Evolutionary conservation across 2,329 filamentous ascomycete species (phyloP).

Genomic region (Fusarium sp.): DNA sequence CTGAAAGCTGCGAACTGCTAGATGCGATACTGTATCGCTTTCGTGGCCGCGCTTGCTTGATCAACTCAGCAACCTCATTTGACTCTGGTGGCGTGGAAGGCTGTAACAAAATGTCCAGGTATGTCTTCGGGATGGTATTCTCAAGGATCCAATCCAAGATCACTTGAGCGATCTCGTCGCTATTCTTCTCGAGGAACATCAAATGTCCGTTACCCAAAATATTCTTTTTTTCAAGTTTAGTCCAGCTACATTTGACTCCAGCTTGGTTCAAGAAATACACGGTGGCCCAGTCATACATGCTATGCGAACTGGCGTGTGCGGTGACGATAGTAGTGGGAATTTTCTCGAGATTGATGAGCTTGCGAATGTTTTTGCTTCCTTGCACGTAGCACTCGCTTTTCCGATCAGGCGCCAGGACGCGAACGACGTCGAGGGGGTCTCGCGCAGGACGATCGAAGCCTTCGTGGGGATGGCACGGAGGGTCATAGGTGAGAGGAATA

Average conservation of each 20-base stretch:
- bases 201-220: conserved; percentile 69
- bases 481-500: conserved; percentile 59
- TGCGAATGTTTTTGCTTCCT: conserved; percentile 44
- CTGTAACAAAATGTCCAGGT: neutral
- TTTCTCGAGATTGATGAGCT: conserved; percentile 62
- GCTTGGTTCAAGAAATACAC: conserved; percentile 66
- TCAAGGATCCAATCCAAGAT: conserved; percentile 56
- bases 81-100: conserved; percentile 11
- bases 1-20: neutral
- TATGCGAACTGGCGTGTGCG: conserved; percentile 66
- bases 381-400: conserved; percentile 45
- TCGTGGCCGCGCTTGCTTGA: neutral
- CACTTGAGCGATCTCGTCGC: conserved; percentile 56
- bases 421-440: conserved; percentile 37
- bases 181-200: conserved; percentile 68
- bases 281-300: conserved; percentile 67
- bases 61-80: neutral
- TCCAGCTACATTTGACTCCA: conserved; percentile 60
- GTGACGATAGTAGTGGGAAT: conserved; percentile 66
- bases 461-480: conserved; percentile 47
- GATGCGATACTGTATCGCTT: neutral
- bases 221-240: conserved; percentile 59
- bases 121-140: conserved; percentile 9
- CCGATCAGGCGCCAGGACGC: conserved; percentile 19
- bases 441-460: conserved; percentile 13